Conservation (phyloP, 78 protist genomes). For the Tieghemostelium lacteum region DNA sequence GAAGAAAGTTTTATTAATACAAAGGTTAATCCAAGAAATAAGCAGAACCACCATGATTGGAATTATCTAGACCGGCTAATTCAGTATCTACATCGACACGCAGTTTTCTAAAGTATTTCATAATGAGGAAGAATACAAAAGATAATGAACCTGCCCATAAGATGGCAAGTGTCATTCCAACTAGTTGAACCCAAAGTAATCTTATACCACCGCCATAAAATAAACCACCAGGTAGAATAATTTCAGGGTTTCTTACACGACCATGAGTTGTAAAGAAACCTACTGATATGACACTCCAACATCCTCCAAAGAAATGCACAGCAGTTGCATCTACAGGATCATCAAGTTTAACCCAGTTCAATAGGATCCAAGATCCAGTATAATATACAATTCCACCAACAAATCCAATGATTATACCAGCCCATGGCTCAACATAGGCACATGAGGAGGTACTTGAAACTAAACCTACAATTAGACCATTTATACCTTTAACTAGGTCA, state of each 20-base stretch:
- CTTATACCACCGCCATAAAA: constrained; percentile 70
- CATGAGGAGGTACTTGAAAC: constrained; percentile 71
- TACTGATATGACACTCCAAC: constrained; percentile 54
- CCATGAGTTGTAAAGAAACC: constrained; percentile 70
- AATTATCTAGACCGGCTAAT: constrained; percentile 65
- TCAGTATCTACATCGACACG: constrained; percentile 76
- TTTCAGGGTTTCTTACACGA: constrained; percentile 17
- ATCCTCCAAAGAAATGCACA: constrained; percentile 68
- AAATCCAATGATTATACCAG: constrained; percentile 65
- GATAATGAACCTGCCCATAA: constrained; percentile 50
- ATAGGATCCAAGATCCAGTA: constrained; percentile 55
- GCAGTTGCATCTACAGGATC: constrained; percentile 78
- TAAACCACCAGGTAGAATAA: constrained; percentile 35
- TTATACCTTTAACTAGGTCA: constrained; percentile 64
- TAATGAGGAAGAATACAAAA: constrained; percentile 11
- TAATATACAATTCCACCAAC: constrained; percentile 70
- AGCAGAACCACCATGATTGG: constrained; percentile 74
- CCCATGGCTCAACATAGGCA: constrained; percentile 79
- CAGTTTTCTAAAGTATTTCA: constrained; percentile 51
- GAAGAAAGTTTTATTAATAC: no score
- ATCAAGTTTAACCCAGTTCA: constrained; percentile 39
- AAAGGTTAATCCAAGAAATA: constrained; percentile 66
- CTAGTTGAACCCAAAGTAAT: constrained; percentile 65
- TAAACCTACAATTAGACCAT: constrained; percentile 68
- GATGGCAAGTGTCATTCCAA: constrained; percentile 37